Evolutionary conservation across 257 asterid genomes (phyloP).

Genomic region (Cinchona pubescens): DNA sequence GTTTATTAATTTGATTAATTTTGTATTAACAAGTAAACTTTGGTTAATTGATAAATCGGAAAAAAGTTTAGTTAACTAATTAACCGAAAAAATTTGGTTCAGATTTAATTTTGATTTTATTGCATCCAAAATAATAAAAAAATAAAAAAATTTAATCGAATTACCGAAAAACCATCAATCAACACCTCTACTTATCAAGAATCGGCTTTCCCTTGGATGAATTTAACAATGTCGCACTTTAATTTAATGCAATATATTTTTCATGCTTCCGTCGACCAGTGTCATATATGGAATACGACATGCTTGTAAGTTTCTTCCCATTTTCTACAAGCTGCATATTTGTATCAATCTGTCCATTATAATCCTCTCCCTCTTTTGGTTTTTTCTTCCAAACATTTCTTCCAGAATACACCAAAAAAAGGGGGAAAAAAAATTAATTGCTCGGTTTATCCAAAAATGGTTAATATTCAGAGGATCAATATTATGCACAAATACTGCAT

Average conservation of each 20-base stretch:
- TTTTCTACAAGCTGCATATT: background rate
- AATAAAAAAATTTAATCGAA: too few relatives aligned
- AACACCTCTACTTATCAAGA: too few relatives aligned
- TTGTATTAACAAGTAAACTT: too few relatives aligned
- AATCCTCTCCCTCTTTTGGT: background rate
- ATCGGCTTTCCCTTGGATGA: background rate
- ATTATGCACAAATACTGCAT: background rate
- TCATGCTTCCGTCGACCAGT: background rate
- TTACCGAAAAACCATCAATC: too few relatives aligned
- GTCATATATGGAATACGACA: background rate
- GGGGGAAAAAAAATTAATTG: background rate
- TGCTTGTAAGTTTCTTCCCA: background rate
- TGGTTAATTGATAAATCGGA: too few relatives aligned
- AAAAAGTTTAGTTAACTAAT: too few relatives aligned
- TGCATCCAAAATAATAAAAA: too few relatives aligned
- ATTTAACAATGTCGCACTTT: slow-evolving; percentile 4
- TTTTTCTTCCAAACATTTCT: background rate
- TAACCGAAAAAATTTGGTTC: too few relatives aligned
- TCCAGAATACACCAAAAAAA: background rate
- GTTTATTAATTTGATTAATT: too few relatives aligned
- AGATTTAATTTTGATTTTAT: too few relatives aligned
- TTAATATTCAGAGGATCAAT: background rate
- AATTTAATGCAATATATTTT: background rate
- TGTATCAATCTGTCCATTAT: background rate
- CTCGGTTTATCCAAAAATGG: background rate